Base-by-base conservation (phyloP, 1,284 basidiomycete genomes). In the Neolentinus lepideus region DNA sequence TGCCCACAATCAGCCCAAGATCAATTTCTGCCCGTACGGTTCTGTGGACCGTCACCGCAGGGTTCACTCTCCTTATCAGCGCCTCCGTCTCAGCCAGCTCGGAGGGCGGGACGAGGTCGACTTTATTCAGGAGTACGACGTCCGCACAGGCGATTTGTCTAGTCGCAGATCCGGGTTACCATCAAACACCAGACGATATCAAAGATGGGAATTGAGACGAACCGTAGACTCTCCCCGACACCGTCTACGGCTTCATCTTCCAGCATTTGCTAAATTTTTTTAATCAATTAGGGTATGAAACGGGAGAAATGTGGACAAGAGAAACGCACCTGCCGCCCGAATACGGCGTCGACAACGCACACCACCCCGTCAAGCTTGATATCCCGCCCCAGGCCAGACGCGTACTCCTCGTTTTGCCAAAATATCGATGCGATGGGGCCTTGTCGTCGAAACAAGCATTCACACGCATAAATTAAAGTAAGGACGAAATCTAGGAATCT, bases 61-160 rank as follows among this genome's bases (percentile, higher is more conserved):
- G 86, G 67, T 97, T 98, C 62, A 94, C 75, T 19, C 71, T 67
- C n/a, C 75, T 80, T 36, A 95, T 84, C 21, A 80, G 71, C 16
- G 62, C 64, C 66, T 90, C 85, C 11, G 84, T 80, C 4, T 72
- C 66, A 53, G 64, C 31, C 19, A 81, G 56, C 55, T 66, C 63
- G 35, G 67, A 65, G 9, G 73, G 63, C 2, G 75, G 66, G 2
- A 84, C 85, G 16, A 96, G 73, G 64, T 96, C 94, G 27, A 77
- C 73, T 72, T 97, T 97, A 75, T 97, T 97, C 25, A 96, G 71
- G 19, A 96, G 71, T 50, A 96, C 79, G n/a, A 94, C 86, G 64
- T 96, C 94, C 12, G 93, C 85, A 31, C 85, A 85, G 1, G 92
- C 94, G 50, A 97, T 88, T 75, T 98, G 94, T 56, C 93, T 94